Evolutionary conservation across 140 eudicot genomes (phyloP).

Genomic region (Oenanthe javanica): DNA sequence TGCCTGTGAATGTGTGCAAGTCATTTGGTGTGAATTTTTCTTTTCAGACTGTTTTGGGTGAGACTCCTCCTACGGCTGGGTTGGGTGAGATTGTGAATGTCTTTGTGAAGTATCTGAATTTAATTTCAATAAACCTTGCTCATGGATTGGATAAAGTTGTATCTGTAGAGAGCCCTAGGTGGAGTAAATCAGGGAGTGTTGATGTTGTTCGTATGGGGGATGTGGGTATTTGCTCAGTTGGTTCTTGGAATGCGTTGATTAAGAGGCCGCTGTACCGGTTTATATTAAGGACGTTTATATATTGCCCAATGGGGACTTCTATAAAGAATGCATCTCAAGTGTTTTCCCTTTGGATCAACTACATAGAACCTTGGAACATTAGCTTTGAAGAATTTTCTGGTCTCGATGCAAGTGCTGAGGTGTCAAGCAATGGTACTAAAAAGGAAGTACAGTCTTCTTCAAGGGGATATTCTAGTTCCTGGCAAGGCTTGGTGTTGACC

Average conservation of each 20-base stretch:
- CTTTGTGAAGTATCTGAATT: constrained; percentile 62
- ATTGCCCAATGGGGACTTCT: constrained; percentile 79
- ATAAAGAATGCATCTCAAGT: constrained; percentile 79
- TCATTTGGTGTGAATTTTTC: constrained; percentile 56
- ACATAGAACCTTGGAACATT: constrained; percentile 76
- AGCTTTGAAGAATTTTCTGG: constrained; percentile 52
- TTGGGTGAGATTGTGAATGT: constrained; percentile 73
- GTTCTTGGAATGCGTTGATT: constrained; percentile 60
- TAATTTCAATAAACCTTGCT: constrained; percentile 26
- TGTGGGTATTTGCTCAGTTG: constrained; percentile 31
- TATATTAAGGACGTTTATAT: constrained; percentile 73
- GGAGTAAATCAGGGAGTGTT: constrained; percentile 35
- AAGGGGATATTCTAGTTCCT: constrained; percentile 55
- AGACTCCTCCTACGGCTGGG: constrained; percentile 68
- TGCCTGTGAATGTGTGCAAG: constrained; percentile 55
- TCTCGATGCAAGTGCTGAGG: constrained; percentile 29
- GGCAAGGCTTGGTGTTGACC: constrained; percentile 80
- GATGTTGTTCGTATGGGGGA: constrained; percentile 33
- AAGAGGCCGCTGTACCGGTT: constrained; percentile 90
- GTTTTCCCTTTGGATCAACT: constrained; percentile 71
- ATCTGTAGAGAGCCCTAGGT: constrained; percentile 27
- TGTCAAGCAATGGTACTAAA: constrained; percentile 18
- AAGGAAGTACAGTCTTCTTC: constrained; percentile 23
- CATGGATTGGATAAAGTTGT: constrained; percentile 36
- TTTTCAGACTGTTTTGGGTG: constrained; percentile 64